A percentile compares a stretch with the other conserved stretches of the same genome.
phyloP scores from a whole-genome alignment of 192 early-diverging fungal genomes.

The Coemansia javaensis region DNA sequence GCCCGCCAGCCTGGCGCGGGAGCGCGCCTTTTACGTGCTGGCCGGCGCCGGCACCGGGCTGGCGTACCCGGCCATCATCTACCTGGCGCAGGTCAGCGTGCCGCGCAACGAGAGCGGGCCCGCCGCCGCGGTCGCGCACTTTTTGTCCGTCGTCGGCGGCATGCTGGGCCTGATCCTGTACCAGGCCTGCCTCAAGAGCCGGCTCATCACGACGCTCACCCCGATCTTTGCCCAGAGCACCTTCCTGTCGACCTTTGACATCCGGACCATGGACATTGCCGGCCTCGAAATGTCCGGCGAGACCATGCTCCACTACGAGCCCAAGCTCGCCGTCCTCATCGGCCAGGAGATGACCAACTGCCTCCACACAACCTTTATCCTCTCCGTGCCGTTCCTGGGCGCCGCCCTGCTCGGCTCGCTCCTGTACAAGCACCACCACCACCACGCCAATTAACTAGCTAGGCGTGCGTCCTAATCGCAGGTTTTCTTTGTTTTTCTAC shows the following conservation, averaged over 20 bases:
- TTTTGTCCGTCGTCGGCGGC: slow-evolving; percentile 44
- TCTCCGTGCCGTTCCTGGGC: slow-evolving; percentile 38
- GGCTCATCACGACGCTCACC: slow-evolving; percentile 25
- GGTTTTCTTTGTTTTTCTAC: too few relatives aligned
- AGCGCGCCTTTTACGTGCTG: slow-evolving; percentile 34
- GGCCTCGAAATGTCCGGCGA: slow-evolving; percentile 26
- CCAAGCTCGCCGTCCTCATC: slow-evolving; percentile 14
- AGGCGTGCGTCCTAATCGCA: too few relatives aligned
- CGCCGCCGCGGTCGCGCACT: slow-evolving; percentile 37
- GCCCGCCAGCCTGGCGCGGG: slow-evolving; percentile 14
- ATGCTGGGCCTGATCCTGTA: slow-evolving; percentile 47
- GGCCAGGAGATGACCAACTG: slow-evolving; percentile 24
- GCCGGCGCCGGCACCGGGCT: slow-evolving; percentile 36
- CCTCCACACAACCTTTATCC: slow-evolving; percentile 32
- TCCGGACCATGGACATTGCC: slow-evolving; percentile 41
- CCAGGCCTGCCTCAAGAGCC: slow-evolving; percentile 46
- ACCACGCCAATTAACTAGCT: neutral
- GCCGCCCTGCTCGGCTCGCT: slow-evolving; percentile 26
- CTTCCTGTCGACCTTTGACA: slow-evolving; percentile 21
- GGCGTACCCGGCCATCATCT: slow-evolving; percentile 23
- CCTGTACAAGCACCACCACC: slow-evolving; percentile 31
- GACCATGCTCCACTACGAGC: slow-evolving; percentile 20
- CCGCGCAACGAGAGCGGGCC: slow-evolving; percentile 23
- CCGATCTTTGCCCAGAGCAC: slow-evolving; percentile 22
- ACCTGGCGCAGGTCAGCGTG: slow-evolving; percentile 35